Evolutionary conservation across 495 filamentous ascomycete species (phyloP), one percentile per base, ranked within the genome.

Genomic region (Pseudoneurospora amorphoporcata): DNA sequence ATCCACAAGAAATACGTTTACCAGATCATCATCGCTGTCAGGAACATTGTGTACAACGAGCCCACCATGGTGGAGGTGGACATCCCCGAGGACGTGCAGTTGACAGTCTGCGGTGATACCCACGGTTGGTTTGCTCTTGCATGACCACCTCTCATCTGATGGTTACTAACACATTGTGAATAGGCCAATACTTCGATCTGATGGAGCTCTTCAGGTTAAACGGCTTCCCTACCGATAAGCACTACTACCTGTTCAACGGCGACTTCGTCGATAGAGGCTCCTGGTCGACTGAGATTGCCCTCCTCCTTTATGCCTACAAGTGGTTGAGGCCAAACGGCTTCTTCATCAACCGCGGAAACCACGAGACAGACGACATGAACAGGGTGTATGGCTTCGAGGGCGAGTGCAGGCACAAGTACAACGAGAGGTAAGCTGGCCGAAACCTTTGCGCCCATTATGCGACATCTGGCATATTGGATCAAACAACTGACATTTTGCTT

Each of bases 341-440:
- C 83, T 99, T 97, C 90, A 85, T 99, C 73, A 99, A 99, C 86
- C 90, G 95, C 69, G 95, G 95, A 74, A 99, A 99, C 82, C 95
- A 99, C 84, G 95, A 99, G 83, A 98, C 95, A 72, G 95, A 99
- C 80, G 95, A 98, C 81, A 99, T 99, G 95, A 99, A 99, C 85
- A 90, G 92, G 79, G 94, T 95, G 37, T 98, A 99, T 78, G 95
- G 95, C 69, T 99, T 99, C 77, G 95, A 98, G 79, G 95, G 96
- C 77, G 95, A 99, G 79, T 98, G 96, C 83, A 94, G 93, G 79
- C 93, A 93, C 72, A 99, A 99, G 83, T 99, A 99, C 82, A 97
- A 90, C 82, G 95, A 99, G 81, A 89, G 91, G 69, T 85, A 76
- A 69, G 80, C 69, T 45, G 40, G n/a, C 12, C 29, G 7, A 16